These are phyloP conservation scores for Phanerochaete carnosa DNA, from an alignment of 768 basidiomycete genomes.

Conservation along the genomic window DNA sequence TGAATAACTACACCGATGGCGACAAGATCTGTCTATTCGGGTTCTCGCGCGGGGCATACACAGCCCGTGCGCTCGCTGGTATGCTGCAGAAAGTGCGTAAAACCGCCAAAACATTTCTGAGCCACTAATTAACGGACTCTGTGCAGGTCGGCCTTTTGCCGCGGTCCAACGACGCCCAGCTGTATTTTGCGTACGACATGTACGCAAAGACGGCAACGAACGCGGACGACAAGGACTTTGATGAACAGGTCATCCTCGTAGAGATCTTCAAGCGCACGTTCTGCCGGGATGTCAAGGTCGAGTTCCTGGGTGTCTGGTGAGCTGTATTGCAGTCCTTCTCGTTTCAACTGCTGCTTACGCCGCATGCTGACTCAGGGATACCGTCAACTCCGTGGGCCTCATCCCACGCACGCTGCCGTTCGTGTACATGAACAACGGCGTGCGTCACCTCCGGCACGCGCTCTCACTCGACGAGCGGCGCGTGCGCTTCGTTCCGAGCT, in stretches of 20 bases:
- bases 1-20: conserved; percentile 52
- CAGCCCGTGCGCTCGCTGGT: conserved; percentile 43
- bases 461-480: conserved; percentile 62
- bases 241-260: conserved; percentile 12
- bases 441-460: conserved; percentile 63
- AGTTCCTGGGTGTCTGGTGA: conserved; percentile 54
- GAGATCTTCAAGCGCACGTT: conserved; percentile 42
- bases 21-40: conserved; percentile 67
- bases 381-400: conserved; percentile 60
- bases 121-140: neutral
- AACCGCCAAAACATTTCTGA: neutral
- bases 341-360: no score
- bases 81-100: conserved; percentile 38
- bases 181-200: conserved; percentile 30
- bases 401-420: conserved; percentile 52
- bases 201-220: conserved; percentile 29
- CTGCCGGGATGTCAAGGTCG: conserved; percentile 39
- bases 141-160: conserved; percentile 26
- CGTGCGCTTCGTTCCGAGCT: conserved; percentile 41
- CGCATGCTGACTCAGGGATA: conserved; percentile 46
- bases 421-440: conserved; percentile 46
- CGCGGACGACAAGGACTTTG: conserved; percentile 9
- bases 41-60: conserved; percentile 67
- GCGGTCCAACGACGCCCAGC: conserved; percentile 25
- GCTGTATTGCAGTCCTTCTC: conserved; percentile 3